Conservation (phyloP, 164 flowering plant genomes). For the Aristolochia fimbriata region DNA sequence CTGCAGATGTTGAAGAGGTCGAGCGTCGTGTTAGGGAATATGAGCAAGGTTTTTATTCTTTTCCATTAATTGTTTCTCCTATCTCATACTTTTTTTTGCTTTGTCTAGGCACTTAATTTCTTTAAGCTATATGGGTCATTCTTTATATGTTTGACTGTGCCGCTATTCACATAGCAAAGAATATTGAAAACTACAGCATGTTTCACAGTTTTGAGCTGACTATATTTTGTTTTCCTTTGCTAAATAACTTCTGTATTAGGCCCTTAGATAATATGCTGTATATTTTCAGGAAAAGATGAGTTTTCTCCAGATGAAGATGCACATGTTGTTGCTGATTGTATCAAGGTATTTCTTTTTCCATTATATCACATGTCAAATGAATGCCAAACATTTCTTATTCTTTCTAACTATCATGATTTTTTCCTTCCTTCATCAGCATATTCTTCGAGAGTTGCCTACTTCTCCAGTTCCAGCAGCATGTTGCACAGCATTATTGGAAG, state of each 20-base stretch:
- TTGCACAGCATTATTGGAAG: conserved; percentile 83
- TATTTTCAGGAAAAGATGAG: conserved; percentile 60
- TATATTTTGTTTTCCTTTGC: no score
- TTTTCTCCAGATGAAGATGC: conserved; percentile 85
- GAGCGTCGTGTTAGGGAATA: conserved; percentile 72
- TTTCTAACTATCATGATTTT: background rate
- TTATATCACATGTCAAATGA: background rate
- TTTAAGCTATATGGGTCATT: background rate
- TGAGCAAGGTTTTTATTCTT: conserved; percentile 51
- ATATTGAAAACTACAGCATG: no score
- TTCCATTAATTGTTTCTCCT: background rate
- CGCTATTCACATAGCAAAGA: background rate
- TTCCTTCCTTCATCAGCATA: conserved; percentile 34
- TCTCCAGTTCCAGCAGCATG: conserved; percentile 98
- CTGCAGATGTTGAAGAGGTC: conserved; percentile 96
- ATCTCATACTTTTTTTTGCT: background rate
- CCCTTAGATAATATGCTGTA: background rate
- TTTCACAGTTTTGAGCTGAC: no score
- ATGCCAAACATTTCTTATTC: background rate
- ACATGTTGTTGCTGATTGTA: conserved; percentile 86
- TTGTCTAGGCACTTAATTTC: background rate
- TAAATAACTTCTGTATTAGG: no score
- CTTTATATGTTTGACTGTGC: background rate
- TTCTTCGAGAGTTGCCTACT: conserved; percentile 88
- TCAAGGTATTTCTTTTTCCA: conserved; percentile 57